phyloP scores from a whole-genome alignment of 805 yeast genomes.

The Diddensiella caesifluorescens region DNA sequence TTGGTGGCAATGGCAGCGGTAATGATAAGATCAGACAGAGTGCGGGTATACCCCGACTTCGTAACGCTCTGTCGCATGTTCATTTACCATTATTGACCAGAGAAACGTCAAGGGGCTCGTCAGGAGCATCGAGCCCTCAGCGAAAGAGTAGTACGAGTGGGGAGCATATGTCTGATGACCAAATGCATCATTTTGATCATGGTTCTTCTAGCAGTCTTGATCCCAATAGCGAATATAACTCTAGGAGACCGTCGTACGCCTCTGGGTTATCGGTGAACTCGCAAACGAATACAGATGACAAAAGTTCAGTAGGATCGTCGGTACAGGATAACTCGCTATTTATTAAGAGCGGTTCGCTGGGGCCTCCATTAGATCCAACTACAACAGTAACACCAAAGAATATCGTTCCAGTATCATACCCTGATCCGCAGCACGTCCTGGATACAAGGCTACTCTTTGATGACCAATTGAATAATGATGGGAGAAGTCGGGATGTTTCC shows the following conservation, averaged over 20 bases:
- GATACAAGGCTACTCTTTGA: slow-evolving; percentile 16
- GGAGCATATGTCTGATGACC: slow-evolving; percentile 1
- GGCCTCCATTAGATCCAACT: neutral
- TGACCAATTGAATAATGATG: slow-evolving; percentile 10
- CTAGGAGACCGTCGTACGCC: slow-evolving; percentile 14
- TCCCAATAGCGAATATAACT: slow-evolving; percentile 1
- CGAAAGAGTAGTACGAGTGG: slow-evolving; percentile 1
- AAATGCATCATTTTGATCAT: too few relatives aligned
- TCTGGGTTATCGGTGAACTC: slow-evolving; percentile 13
- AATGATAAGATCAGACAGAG: neutral
- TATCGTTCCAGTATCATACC: slow-evolving; percentile 12
- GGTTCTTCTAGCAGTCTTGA: too few relatives aligned
- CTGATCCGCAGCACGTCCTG: slow-evolving; percentile 23
- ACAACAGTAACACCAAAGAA: neutral
- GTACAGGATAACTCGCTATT: neutral
- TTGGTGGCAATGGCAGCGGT: neutral
- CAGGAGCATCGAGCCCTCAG: slow-evolving; percentile 3
- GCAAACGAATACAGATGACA: neutral
- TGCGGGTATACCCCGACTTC: slow-evolving; percentile 17
- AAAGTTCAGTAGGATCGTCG: neutral
- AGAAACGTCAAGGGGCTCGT: slow-evolving; percentile 3
- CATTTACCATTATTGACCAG: slow-evolving; percentile 15
- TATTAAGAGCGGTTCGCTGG: neutral
- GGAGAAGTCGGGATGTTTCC: neutral
- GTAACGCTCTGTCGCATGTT: slow-evolving; percentile 19